Base-by-base conservation (phyloP, 208 protist genomes). In the Trypanosoma boissoni region DNA sequence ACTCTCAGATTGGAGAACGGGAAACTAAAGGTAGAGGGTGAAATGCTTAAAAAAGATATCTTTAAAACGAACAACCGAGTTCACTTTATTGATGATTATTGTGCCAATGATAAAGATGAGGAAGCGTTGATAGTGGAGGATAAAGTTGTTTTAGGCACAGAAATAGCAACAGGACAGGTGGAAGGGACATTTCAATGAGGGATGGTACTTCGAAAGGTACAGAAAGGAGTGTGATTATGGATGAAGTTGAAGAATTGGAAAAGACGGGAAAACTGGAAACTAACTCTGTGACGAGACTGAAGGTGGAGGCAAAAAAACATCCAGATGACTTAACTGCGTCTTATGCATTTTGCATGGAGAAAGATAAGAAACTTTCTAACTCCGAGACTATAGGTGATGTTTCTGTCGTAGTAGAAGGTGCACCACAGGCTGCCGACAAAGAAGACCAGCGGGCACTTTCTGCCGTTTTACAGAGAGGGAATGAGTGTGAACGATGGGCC, bases 341-440 rank as follows among this genome's bases (percentile, higher is more conserved):
- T n/a, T n/a, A n/a, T n/a, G n/a, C n/a, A n/a, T n/a, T n/a, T n/a
- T n/a, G n/a, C n/a, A n/a, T n/a, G n/a, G n/a, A 39, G 34, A 39
- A 39, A 39, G 34, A 12, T 12, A 51, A 51, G 2, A 23, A 51
- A 27, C 14, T 51, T 48, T 0, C 6, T 32, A 8, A 10, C 2
- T 48, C 16, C 34, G 37, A 58, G 34, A 28, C 23, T n/a, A n/a
- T n/a, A 24, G 53, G 23, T n/a, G 53, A 44, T 2, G 26, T 46
- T 7, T 21, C 1, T 10, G n/a, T 8, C 1, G 46, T 34, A n/a
- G 24, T 48, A n/a, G 2, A 3, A 1, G 23, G 32, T 2, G 18
- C 23, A 14, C 12, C 28, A 31, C 20, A 20, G 16, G 18, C 53
- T 20, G 23, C 28, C 2, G 23, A 44, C 20, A 4, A 31, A 8